Conservation (phyloP, 768 basidiomycete genomes). For the Russula dissimulans region DNA sequence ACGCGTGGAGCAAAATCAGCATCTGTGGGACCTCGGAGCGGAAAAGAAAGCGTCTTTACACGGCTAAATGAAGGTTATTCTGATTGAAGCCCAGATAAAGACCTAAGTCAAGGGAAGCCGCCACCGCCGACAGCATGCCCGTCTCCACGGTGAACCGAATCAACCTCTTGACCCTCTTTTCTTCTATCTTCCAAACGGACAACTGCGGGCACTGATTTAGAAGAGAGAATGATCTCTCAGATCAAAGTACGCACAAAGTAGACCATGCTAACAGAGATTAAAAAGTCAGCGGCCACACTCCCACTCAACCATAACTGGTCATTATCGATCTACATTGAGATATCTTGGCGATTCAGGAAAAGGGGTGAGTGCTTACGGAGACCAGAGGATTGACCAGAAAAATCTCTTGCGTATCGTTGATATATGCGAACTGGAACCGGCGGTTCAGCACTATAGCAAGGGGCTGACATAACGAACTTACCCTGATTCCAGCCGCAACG, state of each 20-base stretch:
- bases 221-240: not conserved
- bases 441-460: not conserved
- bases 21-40: not conserved
- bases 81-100: not conserved
- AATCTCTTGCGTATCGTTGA: not conserved
- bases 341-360: not conserved
- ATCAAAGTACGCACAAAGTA: not conserved
- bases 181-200: not conserved
- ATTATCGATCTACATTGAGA: not conserved
- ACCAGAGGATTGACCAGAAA: not conserved
- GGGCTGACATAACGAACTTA: not conserved
- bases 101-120: not conserved
- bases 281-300: not conserved
- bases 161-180: not conserved
- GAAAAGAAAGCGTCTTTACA: not conserved
- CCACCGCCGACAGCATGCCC: not conserved
- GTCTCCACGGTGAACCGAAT: not conserved
- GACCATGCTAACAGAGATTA: conserved; percentile 1
- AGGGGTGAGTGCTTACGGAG: not conserved
- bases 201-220: no score
- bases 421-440: not conserved
- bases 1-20: not conserved
- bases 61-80: not conserved
- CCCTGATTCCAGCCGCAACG: not conserved
- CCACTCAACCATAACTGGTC: not conserved